Conservation (phyloP, 495 filamentous ascomycete genomes). For the Cladorrhinum samala region DNA sequence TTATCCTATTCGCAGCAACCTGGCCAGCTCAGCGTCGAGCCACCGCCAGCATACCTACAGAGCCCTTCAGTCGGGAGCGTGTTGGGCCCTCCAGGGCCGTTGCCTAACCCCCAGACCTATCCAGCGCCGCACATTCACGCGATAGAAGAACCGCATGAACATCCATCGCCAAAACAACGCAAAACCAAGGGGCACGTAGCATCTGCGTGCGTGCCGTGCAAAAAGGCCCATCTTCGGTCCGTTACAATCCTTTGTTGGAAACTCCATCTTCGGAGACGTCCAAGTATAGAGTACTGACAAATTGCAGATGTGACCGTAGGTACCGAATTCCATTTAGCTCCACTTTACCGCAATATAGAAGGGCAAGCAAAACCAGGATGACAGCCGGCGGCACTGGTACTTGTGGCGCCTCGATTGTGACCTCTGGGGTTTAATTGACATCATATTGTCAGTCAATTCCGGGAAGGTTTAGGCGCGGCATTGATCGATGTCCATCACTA, state of each 20-base stretch:
- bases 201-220: slow-evolving; percentile 95
- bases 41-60: slow-evolving; percentile 25
- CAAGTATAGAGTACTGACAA: slow-evolving; percentile 13
- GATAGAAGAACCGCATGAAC: slow-evolving; percentile 31
- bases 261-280: not conserved
- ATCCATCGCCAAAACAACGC: slow-evolving; percentile 55
- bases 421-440: slow-evolving; percentile 26
- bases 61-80: slow-evolving; percentile 19
- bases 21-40: slow-evolving; percentile 23
- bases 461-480: slow-evolving; percentile 27
- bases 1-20: slow-evolving; percentile 33
- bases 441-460: slow-evolving; percentile 27
- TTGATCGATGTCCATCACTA: slow-evolving; percentile 20
- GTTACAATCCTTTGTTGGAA: slow-evolving; percentile 14
- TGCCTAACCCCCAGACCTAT: slow-evolving; percentile 28
- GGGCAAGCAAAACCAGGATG: slow-evolving; percentile 20
- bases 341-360: slow-evolving; percentile 12
- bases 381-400: slow-evolving; percentile 12
- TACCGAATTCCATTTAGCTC: slow-evolving; percentile 18
- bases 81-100: slow-evolving; percentile 17
- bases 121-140: slow-evolving; percentile 28
- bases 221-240: slow-evolving; percentile 80
- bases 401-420: slow-evolving; percentile 20
- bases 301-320: slow-evolving; percentile 47
- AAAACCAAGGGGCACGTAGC: slow-evolving; percentile 94